A percentile compares a stretch with the other conserved stretches of the same genome.
Evolutionary conservation across 1,284 basidiomycete species (phyloP).

Genomic region (Phylloporus sp.): DNA sequence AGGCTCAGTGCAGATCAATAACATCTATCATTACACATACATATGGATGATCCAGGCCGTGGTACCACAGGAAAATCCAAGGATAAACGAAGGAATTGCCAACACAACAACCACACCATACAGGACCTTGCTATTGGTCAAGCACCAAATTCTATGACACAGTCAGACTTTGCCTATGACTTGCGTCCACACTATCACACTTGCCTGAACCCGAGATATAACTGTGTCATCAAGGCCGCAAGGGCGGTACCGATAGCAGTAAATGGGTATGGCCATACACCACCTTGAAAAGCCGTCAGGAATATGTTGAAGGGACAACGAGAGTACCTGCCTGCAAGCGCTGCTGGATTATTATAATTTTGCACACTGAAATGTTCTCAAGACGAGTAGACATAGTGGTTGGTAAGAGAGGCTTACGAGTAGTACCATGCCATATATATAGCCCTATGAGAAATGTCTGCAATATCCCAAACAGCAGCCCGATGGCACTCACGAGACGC

Average conservation of each 20-base stretch:
- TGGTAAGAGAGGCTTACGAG: slow-evolving; percentile 6
- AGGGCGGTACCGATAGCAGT: background rate
- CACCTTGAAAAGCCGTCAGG: too few relatives aligned
- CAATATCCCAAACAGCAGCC: background rate
- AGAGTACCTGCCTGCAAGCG: too few relatives aligned
- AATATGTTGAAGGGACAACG: too few relatives aligned
- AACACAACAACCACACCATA: background rate
- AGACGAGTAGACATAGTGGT: background rate
- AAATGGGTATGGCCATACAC: background rate
- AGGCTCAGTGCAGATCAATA: background rate
- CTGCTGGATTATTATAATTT: slow-evolving; percentile 17
- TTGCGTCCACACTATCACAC: background rate
- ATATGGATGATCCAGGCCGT: background rate
- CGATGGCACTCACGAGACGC: slow-evolving; percentile 27
- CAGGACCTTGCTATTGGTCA: background rate
- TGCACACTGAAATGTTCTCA: slow-evolving; percentile 11
- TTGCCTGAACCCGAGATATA: background rate
- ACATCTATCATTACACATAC: background rate
- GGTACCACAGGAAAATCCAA: background rate
- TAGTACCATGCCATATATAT: slow-evolving; percentile 25
- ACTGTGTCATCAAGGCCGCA: background rate
- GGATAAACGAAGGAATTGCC: background rate
- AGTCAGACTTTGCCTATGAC: background rate
- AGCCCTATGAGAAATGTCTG: background rate
- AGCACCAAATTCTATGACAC: background rate